Evolutionary conservation across 75 land plant species (phyloP).

Genomic region (Pinus albicaulis): DNA sequence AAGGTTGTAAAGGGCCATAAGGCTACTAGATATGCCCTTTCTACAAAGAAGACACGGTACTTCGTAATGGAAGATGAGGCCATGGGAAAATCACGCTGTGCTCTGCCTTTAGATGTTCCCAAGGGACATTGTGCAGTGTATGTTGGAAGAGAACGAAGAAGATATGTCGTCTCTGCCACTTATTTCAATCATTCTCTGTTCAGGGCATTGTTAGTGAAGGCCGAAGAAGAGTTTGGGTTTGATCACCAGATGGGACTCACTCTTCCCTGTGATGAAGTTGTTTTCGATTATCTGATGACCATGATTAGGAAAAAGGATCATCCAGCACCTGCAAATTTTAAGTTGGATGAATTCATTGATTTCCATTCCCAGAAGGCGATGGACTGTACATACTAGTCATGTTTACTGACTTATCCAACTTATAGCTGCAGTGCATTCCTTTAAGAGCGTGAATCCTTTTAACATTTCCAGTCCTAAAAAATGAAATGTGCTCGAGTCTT

Average conservation of each 20-base stretch:
- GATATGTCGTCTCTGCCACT: too few relatives aligned
- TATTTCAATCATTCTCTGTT: too few relatives aligned
- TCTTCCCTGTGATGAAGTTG: slow-evolving; percentile 60
- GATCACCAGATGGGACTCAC: slow-evolving; percentile 54
- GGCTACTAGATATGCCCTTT: background rate
- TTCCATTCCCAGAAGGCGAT: background rate
- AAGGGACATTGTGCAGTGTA: slow-evolving; percentile 32
- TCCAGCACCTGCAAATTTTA: background rate
- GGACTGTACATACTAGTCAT: too few relatives aligned
- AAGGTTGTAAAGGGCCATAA: background rate
- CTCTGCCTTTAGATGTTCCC: background rate
- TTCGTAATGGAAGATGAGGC: background rate
- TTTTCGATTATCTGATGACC: slow-evolving; percentile 30
- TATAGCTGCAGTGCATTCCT: too few relatives aligned
- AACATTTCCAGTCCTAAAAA: too few relatives aligned
- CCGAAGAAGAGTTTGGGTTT: slow-evolving; percentile 24
- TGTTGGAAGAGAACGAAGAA: slow-evolving; percentile 15
- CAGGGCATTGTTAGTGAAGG: too few relatives aligned
- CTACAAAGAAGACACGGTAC: background rate
- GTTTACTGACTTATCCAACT: too few relatives aligned
- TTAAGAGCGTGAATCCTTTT: too few relatives aligned
- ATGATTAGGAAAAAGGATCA: slow-evolving; percentile 10
- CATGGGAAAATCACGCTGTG: background rate
- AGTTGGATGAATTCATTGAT: background rate
- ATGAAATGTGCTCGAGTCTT: too few relatives aligned